phyloP scores from a whole-genome alignment of 2,329 filamentous ascomycete species.

The Cryphonectria japonica region DNA sequence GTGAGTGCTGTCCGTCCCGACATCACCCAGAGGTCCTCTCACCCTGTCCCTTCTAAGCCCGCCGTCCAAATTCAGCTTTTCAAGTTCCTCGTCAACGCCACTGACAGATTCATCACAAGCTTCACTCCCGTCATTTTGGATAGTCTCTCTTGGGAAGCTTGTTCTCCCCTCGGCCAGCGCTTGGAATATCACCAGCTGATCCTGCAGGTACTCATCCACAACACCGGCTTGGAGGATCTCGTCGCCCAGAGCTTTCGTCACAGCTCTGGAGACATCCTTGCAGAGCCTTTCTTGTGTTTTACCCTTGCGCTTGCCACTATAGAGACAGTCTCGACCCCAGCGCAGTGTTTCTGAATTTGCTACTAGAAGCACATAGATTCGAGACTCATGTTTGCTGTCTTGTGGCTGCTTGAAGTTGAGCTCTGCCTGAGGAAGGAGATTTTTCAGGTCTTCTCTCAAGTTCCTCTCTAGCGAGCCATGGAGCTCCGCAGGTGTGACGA shows the following conservation, averaged over 20 bases:
- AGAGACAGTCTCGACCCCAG: constrained; percentile 54
- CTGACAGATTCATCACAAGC: constrained; percentile 17
- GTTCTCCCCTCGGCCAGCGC: constrained; percentile 58
- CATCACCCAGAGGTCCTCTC: constrained; percentile 55
- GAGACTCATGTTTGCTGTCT: constrained; percentile 54
- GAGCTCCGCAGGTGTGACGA: constrained; percentile 53
- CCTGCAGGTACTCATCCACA: constrained; percentile 62
- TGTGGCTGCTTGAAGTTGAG: constrained; percentile 51
- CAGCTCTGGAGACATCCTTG: constrained; percentile 46
- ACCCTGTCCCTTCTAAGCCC: constrained; percentile 49
- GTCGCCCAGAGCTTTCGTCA: constrained; percentile 49
- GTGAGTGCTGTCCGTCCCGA: constrained; percentile 51
- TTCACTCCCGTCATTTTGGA: constrained; percentile 22
- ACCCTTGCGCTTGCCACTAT: constrained; percentile 31
- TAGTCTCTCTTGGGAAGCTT: constrained; percentile 42
- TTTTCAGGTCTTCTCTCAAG: constrained; percentile 45
- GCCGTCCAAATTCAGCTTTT: constrained; percentile 36
- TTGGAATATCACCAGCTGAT: constrained; percentile 65
- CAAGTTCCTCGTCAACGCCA: constrained; percentile 28
- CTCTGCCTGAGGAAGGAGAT: constrained; percentile 48
- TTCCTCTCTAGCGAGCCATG: constrained; percentile 46
- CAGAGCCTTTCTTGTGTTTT: constrained; percentile 37
- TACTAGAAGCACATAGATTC: constrained; percentile 62
- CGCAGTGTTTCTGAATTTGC: constrained; percentile 52
- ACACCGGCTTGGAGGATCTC: constrained; percentile 51